Evolutionary conservation across 202 grass and related monocot species (phyloP).

Genomic region (Tripidium arundinaceum): DNA sequence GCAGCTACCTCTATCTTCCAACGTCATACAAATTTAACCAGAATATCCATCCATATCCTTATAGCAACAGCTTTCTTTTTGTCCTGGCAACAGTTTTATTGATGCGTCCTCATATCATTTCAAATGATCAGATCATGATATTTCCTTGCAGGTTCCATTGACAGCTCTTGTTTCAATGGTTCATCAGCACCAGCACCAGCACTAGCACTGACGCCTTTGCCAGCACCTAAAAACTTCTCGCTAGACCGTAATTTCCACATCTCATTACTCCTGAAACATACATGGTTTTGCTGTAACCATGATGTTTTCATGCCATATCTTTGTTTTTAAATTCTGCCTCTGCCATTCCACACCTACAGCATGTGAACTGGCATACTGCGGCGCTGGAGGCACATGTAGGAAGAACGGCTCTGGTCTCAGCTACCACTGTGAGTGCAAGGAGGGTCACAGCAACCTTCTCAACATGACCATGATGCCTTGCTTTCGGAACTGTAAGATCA

Average conservation of each 20-base stretch:
- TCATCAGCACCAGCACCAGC: slow-evolving; percentile 7
- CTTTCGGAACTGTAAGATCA: slow-evolving; percentile 56
- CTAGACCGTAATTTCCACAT: slow-evolving; percentile 51
- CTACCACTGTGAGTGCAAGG: slow-evolving; percentile 60
- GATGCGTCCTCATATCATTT: not conserved
- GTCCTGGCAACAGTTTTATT: not conserved
- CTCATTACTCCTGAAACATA: not conserved
- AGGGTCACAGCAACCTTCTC: slow-evolving; percentile 74
- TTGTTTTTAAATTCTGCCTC: not conserved
- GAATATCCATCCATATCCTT: not conserved
- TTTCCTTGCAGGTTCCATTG: slow-evolving; percentile 59
- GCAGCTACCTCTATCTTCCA: not conserved
- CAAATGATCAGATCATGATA: not conserved
- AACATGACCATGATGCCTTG: slow-evolving; percentile 68
- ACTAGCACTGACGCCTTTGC: slow-evolving; percentile 21
- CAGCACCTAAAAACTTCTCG: slow-evolving; percentile 44
- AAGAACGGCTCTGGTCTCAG: slow-evolving; percentile 49
- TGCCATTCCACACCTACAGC: slow-evolving; percentile 33
- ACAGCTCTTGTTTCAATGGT: slow-evolving; percentile 49
- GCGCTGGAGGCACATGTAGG: slow-evolving; percentile 52
- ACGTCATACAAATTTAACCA: not conserved
- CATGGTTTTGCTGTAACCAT: not conserved
- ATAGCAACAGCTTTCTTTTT: not conserved
- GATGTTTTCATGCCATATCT: not conserved
- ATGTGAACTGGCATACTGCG: slow-evolving; percentile 62